These are phyloP conservation scores for Cyathus olla DNA, from an alignment of 1,284 basidiomycete genomes.

Conservation along the genomic window DNA sequence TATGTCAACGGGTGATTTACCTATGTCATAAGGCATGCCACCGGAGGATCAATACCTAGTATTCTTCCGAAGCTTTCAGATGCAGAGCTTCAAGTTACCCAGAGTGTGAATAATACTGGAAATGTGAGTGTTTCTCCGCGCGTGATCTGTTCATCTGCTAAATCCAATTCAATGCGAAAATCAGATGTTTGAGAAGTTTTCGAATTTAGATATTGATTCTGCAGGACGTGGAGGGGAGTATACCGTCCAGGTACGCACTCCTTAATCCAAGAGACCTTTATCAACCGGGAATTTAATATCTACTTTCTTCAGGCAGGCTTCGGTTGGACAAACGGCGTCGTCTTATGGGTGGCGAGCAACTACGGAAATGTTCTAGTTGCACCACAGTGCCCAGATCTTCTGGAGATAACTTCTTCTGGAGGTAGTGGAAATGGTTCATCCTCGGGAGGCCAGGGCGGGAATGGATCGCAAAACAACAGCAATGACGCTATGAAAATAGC, in stretches of 20 bases:
- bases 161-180: conserved; percentile 2
- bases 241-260: conserved; percentile 69
- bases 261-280: no score
- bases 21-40: conserved; percentile 66
- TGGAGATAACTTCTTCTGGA: conserved; percentile 29
- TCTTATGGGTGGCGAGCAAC: conserved; percentile 79
- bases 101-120: conserved; percentile 75
- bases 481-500: no score
- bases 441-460: no score
- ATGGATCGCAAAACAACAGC: no score
- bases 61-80: conserved; percentile 78
- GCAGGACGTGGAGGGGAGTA: conserved; percentile 91
- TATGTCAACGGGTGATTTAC: neutral
- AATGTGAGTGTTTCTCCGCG: conserved; percentile 60
- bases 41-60: conserved; percentile 83
- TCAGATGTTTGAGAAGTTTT: conserved; percentile 94
- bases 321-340: conserved; percentile 93
- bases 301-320: conserved; percentile 79
- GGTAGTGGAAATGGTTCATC: conserved; percentile 26
- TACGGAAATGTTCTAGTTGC: conserved; percentile 75
- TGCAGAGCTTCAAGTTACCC: conserved; percentile 80
- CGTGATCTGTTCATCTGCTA: neutral
- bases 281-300: no score
- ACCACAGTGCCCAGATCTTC: conserved; percentile 73
- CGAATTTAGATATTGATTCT: conserved; percentile 81